Evolutionary conservation across 352 stramenopile genomes (phyloP).

Genomic region (Globisporangium spiculum): DNA sequence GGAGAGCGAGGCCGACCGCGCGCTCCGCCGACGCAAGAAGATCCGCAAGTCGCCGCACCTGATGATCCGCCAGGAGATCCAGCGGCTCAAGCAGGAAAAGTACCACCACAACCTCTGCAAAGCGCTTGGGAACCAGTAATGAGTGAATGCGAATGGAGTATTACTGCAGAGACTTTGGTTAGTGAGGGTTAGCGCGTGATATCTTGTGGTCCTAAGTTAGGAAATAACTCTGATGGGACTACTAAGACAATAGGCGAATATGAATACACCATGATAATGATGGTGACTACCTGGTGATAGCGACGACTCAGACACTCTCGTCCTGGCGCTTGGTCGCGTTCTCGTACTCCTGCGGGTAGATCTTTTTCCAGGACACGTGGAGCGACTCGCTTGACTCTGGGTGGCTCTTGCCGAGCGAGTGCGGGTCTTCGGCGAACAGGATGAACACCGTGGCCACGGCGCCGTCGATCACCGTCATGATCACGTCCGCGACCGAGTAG

Average conservation of each 20-base stretch:
- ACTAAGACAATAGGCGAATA: background rate
- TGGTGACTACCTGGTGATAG: background rate
- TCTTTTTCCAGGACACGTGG: constrained; percentile 43
- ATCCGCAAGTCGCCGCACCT: constrained; percentile 56
- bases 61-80: constrained; percentile 60
- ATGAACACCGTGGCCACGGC: constrained; percentile 58
- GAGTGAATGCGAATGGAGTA: background rate
- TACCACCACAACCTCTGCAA: constrained; percentile 20
- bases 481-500: constrained; percentile 46
- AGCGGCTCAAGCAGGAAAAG: constrained; percentile 37
- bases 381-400: constrained; percentile 35
- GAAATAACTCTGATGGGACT: background rate
- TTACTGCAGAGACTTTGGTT: background rate
- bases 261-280: background rate
- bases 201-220: background rate
- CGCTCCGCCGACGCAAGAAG: constrained; percentile 47
- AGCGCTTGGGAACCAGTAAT: constrained; percentile 3
- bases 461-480: constrained; percentile 48
- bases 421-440: constrained; percentile 49
- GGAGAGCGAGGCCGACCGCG: constrained; percentile 51
- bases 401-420: constrained; percentile 38
- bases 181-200: background rate
- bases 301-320: constrained; percentile 18
- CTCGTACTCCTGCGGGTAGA: constrained; percentile 50
- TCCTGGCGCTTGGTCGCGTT: constrained; percentile 37